phyloP scores from a whole-genome alignment of 176 grass and related monocot genomes.

The Triticum timopheevii region DNA sequence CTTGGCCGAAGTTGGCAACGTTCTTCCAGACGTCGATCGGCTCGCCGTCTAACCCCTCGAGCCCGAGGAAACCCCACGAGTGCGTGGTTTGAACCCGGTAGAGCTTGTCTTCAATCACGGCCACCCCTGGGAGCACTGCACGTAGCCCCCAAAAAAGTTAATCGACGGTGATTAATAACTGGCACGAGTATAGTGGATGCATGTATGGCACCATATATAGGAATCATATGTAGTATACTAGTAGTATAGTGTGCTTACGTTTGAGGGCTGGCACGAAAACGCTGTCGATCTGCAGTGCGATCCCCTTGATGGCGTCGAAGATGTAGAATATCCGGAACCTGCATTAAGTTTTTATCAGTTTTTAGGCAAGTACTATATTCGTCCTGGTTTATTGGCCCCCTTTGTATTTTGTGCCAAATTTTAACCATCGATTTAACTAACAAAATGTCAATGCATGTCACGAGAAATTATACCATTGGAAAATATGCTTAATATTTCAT shows the following conservation, averaged over 20 bases:
- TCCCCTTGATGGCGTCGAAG: neutral
- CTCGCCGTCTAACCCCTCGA: neutral
- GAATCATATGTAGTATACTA: too few species aligned
- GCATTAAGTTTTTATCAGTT: neutral
- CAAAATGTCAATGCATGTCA: too few species aligned
- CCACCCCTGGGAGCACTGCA: neutral
- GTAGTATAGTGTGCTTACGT: neutral
- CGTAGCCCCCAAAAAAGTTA: too few species aligned
- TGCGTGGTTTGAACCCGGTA: conserved; percentile 19
- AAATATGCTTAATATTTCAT: too few species aligned
- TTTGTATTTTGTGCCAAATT: too few species aligned
- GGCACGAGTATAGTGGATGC: too few species aligned
- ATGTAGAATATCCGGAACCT: neutral
- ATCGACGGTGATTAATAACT: too few species aligned
- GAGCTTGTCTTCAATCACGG: conserved; percentile 5
- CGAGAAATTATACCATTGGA: too few species aligned
- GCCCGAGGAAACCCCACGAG: conserved; percentile 40
- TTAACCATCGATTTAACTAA: too few species aligned
- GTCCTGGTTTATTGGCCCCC: too few species aligned
- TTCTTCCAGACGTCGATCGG: neutral
- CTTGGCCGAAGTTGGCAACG: neutral
- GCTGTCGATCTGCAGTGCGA: conserved; percentile 10
- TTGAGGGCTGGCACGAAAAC: neutral
- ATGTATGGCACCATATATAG: too few species aligned
- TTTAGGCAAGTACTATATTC: too few species aligned